Evolutionary conservation across 352 stramenopile species (phyloP), one percentile per base, ranked within the genome.

Genomic region (Phytophthora pisi): DNA sequence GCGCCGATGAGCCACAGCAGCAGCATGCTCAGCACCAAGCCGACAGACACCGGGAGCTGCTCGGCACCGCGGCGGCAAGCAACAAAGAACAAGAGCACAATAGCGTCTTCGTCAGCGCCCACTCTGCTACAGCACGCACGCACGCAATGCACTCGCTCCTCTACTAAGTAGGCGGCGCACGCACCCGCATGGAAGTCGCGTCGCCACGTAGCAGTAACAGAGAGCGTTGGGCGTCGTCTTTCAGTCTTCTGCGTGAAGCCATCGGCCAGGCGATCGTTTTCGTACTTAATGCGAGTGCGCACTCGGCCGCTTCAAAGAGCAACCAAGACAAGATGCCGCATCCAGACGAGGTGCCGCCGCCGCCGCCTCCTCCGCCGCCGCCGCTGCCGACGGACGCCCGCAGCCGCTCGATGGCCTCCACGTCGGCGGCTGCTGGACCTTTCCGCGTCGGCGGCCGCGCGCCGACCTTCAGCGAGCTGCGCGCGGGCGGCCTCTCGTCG

Each of bases 1-100:
- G 68, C 78, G 38, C 88, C 86, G n/a, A 92, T 30, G 23, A 90
- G 43, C 86, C 86, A 96, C 42, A 93, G 62, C 43, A 94, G 68
- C 61, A 79, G 64, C 64, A 96, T 74, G 40, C 78, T 13, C 31
- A 91, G 66, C 57, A 93, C 75, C 30, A 93, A 68, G 43, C 70
- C 71, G 38, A 92, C 72, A 34, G 88, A 94, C 51, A 78, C 84
- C 26, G 84, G 88, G 24, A 93, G 81, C 88, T 96, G 30, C 49
- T 2, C n/a, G 26, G 26, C 26, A 30, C 26, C 26, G 26, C 26
- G 26, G 5, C 26, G 26, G 4, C 26, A 30, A 30, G 26, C 26
- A 4, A 30, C 26, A 30, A 30, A 30, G 26, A 38, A 23, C 16
- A 10, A 4, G 28, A 16, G 40, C 13, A 52, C 24, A 59, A 28